These are phyloP conservation scores for Phylloporus scabripes DNA, from an alignment of 768 basidiomycete genomes.

Conservation along the genomic window DNA sequence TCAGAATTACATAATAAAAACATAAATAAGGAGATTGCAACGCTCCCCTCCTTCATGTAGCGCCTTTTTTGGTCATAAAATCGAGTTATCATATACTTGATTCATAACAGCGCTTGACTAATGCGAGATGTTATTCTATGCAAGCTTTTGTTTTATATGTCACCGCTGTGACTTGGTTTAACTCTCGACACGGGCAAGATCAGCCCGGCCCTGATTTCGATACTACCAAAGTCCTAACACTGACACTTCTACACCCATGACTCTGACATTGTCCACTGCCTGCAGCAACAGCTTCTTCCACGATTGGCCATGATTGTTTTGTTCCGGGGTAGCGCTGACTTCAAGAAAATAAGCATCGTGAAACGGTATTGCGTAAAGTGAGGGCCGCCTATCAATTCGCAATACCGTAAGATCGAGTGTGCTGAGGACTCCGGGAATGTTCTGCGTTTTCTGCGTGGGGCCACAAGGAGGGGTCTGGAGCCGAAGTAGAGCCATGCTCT, in stretches of 20 bases:
- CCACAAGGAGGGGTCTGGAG: conserved; percentile 15
- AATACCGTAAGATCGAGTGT: conserved; percentile 40
- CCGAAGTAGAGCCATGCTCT: conserved; percentile 37
- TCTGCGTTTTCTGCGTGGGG: neutral
- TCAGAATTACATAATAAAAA: neutral
- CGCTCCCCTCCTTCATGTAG: too few relatives aligned
- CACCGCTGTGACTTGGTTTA: too few relatives aligned
- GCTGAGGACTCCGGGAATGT: conserved; percentile 25
- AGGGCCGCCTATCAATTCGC: conserved; percentile 65
- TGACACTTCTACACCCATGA: conserved; percentile 32
- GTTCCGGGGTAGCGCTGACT: conserved; percentile 24
- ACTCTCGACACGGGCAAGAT: too few relatives aligned
- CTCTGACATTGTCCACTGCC: conserved; percentile 31
- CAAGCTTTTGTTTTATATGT: too few relatives aligned
- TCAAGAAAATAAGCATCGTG: conserved; percentile 63
- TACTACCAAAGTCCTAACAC: conserved; percentile 48
- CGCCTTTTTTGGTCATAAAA: too few relatives aligned
- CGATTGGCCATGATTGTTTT: neutral
- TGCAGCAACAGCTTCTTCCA: conserved; percentile 35
- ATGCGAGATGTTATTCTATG: too few relatives aligned
- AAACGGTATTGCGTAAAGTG: conserved; percentile 41
- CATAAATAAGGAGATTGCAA: too few relatives aligned
- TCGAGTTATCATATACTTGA: too few relatives aligned
- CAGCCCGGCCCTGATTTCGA: neutral
- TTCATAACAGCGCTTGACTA: too few relatives aligned